Evolutionary conservation across 805 yeast species (phyloP).

Genomic region (Cyberlindnera lachancei): DNA sequence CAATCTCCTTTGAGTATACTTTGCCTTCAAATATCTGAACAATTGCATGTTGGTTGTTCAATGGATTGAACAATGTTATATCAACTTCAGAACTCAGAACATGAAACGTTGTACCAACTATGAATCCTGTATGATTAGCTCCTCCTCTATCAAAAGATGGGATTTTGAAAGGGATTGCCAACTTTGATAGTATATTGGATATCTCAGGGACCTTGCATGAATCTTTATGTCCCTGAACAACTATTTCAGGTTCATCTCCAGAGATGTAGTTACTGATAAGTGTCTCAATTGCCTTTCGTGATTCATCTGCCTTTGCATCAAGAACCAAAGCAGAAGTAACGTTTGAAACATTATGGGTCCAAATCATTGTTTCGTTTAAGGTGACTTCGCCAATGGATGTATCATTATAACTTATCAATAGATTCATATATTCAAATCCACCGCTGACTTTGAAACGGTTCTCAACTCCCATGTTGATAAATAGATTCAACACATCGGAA

Average conservation of each 20-base stretch:
- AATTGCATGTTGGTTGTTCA: constrained; percentile 37
- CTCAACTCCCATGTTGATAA: constrained; percentile 24
- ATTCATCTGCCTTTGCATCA: constrained; percentile 10
- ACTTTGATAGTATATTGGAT: constrained; percentile 19
- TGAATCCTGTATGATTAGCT: constrained; percentile 28
- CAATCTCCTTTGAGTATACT: constrained; percentile 40
- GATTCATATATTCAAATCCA: constrained; percentile 19
- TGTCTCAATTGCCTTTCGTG: constrained; percentile 22
- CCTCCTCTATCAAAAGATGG: constrained; percentile 20
- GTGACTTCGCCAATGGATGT: constrained; percentile 28
- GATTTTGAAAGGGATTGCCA: constrained; percentile 23
- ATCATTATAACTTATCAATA: constrained; percentile 27
- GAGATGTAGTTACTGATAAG: constrained; percentile 34
- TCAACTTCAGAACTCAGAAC: constrained; percentile 47
- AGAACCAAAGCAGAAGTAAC: constrained; percentile 13
- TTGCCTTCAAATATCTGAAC: constrained; percentile 36
- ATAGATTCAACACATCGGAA: constrained; percentile 18
- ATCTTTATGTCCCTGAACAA: constrained; percentile 23
- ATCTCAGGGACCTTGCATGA: constrained; percentile 17
- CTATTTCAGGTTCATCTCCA: constrained; percentile 27
- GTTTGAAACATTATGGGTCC: constrained; percentile 13
- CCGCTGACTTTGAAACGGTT: constrained; percentile 28
- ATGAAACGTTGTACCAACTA: constrained; percentile 46
- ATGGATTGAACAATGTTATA: constrained; percentile 46
- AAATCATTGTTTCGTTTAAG: constrained; percentile 20